Conservation (phyloP, 306 rosid genomes). For the Crotalaria pallida region DNA sequence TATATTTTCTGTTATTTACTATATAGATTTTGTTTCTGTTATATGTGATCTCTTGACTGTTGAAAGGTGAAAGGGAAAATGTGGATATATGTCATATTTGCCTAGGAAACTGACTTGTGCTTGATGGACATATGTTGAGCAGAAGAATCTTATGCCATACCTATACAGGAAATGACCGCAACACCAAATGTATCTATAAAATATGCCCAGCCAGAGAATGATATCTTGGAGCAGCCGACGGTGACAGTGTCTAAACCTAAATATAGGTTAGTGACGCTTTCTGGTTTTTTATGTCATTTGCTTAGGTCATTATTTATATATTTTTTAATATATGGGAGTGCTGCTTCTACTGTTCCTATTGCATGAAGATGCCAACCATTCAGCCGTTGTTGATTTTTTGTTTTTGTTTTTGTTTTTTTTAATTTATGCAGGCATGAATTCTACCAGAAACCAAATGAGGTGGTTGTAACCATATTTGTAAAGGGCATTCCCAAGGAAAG, state of each 20-base stretch:
- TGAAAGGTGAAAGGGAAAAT: slow-evolving; percentile 3
- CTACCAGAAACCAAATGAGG: slow-evolving; percentile 75
- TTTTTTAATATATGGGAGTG: neutral
- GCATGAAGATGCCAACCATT: neutral
- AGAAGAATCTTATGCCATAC: slow-evolving; percentile 53
- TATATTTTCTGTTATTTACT: neutral
- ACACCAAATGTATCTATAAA: slow-evolving; percentile 18
- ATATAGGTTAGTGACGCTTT: slow-evolving; percentile 48
- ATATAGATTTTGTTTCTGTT: neutral
- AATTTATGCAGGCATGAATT: slow-evolving; percentile 59
- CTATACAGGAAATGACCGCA: slow-evolving; percentile 30
- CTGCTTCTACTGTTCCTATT: neutral
- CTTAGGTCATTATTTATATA: neutral
- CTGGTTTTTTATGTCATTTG: neutral
- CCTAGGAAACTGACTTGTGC: slow-evolving; percentile 7
- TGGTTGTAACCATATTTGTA: slow-evolving; percentile 74
- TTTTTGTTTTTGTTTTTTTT: neutral
- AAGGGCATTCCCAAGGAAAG: slow-evolving; percentile 57
- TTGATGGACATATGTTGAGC: slow-evolving; percentile 29
- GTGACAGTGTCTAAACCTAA: slow-evolving; percentile 51
- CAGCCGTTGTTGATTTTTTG: neutral
- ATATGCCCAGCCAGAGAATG: slow-evolving; percentile 31
- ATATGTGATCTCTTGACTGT: neutral
- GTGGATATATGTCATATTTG: neutral
- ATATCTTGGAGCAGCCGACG: slow-evolving; percentile 22